These are phyloP conservation scores for Globisporangium cystogenes DNA, from an alignment of 352 stramenopile genomes.

Conservation along the genomic window DNA sequence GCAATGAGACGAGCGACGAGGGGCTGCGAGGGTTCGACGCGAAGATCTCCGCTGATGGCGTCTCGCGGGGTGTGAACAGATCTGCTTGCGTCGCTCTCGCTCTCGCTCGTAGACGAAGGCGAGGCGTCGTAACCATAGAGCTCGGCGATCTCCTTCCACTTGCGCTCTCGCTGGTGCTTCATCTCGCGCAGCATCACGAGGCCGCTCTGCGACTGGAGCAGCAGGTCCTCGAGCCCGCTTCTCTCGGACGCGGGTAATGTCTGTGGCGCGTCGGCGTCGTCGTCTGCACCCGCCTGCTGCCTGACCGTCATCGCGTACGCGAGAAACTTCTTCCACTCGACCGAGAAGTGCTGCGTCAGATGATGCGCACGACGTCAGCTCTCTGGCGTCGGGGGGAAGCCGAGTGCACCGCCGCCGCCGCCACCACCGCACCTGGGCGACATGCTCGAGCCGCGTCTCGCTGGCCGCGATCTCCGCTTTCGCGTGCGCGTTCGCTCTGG, in stretches of 20 bases:
- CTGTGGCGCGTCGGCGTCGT: background rate
- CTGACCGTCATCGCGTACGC: constrained; percentile 46
- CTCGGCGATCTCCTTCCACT: constrained; percentile 29
- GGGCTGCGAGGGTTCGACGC: background rate
- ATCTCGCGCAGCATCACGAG: constrained; percentile 51
- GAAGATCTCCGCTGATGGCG: background rate
- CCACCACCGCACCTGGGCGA: constrained; percentile 27
- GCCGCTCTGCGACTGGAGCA: constrained; percentile 45
- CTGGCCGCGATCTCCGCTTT: constrained; percentile 28
- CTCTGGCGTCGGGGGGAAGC: no score
- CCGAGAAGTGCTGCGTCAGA: constrained; percentile 41
- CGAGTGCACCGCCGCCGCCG: no score
- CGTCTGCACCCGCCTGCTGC: constrained; percentile 6
- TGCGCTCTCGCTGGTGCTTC: constrained; percentile 17
- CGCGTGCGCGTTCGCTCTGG: constrained; percentile 8
- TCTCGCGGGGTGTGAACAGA: background rate
- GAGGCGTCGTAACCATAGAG: constrained; percentile 20
- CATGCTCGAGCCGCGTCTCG: constrained; percentile 23
- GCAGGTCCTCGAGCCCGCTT: constrained; percentile 31
- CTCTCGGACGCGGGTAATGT: background rate
- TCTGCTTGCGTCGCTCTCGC: background rate
- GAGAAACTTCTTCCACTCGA: constrained; percentile 57
- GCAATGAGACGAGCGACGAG: constrained; percentile 6
- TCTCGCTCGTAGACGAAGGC: background rate
- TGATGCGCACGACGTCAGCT: no score